A percentile compares a stretch with the other conserved stretches of the same genome.
These are phyloP conservation scores for Pseudocercospora crystallina DNA, from an alignment of 2,329 filamentous ascomycete genomes.

Conservation along the genomic window DNA sequence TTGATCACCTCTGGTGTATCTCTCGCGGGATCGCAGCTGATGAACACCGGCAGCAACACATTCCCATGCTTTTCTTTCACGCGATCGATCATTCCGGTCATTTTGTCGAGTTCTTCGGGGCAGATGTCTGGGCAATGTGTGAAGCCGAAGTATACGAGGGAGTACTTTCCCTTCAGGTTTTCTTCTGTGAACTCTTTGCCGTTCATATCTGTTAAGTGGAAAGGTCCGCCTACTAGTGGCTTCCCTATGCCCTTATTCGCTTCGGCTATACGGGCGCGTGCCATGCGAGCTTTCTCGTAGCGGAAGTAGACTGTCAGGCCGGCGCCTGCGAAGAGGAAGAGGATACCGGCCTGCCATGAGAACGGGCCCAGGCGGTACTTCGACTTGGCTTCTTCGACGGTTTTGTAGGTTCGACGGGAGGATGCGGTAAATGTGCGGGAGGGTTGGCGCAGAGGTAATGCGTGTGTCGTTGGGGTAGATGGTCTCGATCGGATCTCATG, in stretches of 20 bases:
- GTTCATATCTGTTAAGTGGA: constrained; percentile 78
- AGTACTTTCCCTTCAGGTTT: constrained; percentile 84
- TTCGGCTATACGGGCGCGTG: constrained; percentile 83
- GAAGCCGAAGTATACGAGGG: constrained; percentile 95
- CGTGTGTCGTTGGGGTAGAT: constrained; percentile 2
- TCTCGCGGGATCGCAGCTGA: constrained; percentile 91
- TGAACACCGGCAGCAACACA: constrained; percentile 73
- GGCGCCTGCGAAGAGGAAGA: constrained; percentile 78
- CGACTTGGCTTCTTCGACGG: constrained; percentile 47
- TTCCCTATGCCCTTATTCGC: constrained; percentile 88
- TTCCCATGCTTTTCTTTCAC: constrained; percentile 51
- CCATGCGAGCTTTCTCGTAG: constrained; percentile 86
- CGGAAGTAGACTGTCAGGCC: constrained; percentile 89
- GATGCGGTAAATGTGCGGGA: constrained; percentile 28
- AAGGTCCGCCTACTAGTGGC: constrained; percentile 89
- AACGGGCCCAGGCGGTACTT: constrained; percentile 64
- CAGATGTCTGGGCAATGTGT: constrained; percentile 98
- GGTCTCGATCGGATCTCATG: constrained; percentile 29
- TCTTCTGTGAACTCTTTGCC: constrained; percentile 74
- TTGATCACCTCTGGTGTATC: constrained; percentile 84
- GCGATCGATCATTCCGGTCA: constrained; percentile 89
- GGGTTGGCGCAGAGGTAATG: not conserved
- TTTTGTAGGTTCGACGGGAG: constrained; percentile 35
- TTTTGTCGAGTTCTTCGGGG: constrained; percentile 98
- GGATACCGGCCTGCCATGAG: constrained; percentile 82